Evolutionary conservation across 169 alveolate genomes (phyloP).

Genomic region (Amoebophrya sp.): DNA sequence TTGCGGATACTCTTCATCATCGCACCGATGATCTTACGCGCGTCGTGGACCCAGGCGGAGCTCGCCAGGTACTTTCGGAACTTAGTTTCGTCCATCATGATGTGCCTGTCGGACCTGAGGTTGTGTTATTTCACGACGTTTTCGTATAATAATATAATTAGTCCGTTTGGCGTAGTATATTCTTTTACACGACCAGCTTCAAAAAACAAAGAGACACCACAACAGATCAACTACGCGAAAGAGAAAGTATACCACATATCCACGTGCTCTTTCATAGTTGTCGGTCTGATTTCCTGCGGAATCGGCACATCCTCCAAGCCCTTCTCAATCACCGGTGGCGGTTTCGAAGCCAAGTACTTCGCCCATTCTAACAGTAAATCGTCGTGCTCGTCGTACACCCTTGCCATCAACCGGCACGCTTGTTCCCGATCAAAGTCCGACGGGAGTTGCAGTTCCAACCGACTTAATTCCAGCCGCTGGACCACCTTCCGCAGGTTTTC

Average conservation of each 20-base stretch:
- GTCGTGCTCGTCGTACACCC: constrained; percentile 21
- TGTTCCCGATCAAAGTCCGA: background rate
- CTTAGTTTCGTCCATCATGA: background rate
- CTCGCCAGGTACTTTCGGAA: background rate
- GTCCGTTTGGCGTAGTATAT: too few relatives aligned
- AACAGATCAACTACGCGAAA: too few relatives aligned
- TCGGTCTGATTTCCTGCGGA: background rate
- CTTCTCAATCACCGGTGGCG: background rate
- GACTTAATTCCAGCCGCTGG: background rate
- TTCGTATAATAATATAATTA: too few relatives aligned
- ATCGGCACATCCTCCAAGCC: background rate
- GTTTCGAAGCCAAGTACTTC: background rate
- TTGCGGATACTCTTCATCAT: background rate
- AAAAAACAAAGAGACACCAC: too few relatives aligned
- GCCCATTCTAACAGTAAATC: background rate
- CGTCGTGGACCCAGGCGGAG: background rate
- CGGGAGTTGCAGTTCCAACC: background rate
- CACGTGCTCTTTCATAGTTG: background rate
- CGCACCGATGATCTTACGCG: background rate
- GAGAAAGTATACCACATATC: background rate
- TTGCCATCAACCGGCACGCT: background rate
- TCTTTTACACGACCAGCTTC: too few relatives aligned
- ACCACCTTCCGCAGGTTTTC: background rate
- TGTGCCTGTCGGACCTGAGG: background rate
- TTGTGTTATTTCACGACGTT: too few relatives aligned